Percentiles rank a stretch among this genome's conserved stretches.
These are phyloP conservation scores for Babesia caballi DNA, from an alignment of 169 alveolate species.

Conservation along the genomic window DNA sequence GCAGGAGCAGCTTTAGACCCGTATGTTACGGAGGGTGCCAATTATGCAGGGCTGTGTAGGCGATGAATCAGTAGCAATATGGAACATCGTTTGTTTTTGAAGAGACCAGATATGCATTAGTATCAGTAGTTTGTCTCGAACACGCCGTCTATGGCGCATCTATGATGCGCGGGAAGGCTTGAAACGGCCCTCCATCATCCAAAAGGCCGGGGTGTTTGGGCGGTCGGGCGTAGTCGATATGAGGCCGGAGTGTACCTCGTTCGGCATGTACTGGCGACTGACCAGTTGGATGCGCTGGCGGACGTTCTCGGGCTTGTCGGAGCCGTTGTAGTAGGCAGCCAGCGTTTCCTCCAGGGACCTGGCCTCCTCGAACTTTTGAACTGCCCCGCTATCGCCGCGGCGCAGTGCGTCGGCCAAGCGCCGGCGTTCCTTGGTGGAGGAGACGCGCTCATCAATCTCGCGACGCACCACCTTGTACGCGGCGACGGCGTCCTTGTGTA, in stretches of 20 bases:
- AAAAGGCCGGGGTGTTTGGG: conserved; percentile 61
- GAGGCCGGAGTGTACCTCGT: not conserved
- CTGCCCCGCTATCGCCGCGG: conserved; percentile 11
- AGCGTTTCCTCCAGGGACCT: not conserved
- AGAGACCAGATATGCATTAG: too few species aligned
- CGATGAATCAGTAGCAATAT: too few species aligned
- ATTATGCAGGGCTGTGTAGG: too few species aligned
- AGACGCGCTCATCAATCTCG: not conserved
- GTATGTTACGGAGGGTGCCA: too few species aligned
- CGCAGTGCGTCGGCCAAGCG: not conserved
- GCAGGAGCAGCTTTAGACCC: too few species aligned
- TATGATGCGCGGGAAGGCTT: too few species aligned
- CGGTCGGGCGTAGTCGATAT: conserved; percentile 35
- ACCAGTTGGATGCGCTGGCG: conserved; percentile 10
- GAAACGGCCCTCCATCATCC: conserved; percentile 66
- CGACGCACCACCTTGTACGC: conserved; percentile 25
- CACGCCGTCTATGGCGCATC: too few species aligned
- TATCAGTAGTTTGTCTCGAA: too few species aligned
- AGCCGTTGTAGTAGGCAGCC: not conserved
- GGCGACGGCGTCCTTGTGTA: conserved; percentile 31
- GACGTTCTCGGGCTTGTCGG: conserved; percentile 4
- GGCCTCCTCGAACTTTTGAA: conserved; percentile 25
- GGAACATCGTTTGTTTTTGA: too few species aligned
- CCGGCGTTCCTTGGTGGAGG: conserved; percentile 3
- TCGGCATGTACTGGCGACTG: conserved; percentile 25